Base-by-base conservation (phyloP, 371 early-diverging fungal genomes). In the Haplosporangium sp. region DNA sequence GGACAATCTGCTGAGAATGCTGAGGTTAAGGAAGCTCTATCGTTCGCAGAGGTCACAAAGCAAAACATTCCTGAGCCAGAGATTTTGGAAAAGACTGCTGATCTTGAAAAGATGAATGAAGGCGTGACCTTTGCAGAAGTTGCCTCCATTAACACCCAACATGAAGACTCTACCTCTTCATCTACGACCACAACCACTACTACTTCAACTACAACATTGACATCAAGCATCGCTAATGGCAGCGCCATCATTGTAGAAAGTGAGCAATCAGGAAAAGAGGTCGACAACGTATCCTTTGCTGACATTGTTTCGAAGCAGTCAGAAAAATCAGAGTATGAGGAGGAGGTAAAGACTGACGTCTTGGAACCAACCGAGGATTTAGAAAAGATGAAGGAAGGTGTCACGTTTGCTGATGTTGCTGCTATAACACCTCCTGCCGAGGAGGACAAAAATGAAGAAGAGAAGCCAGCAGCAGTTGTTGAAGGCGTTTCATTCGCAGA, bases 41-140 rank as follows among this genome's bases (percentile, higher is more conserved):
- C 79, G 7, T 79, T 74, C 47, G 79, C 79, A 20, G 74, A 57
- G 34, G 63, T 74, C 2, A 71, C 67, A n/a, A 62, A 60, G 7
- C 67, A 56, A 40, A 45, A 71, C 65, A 56, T 65, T 59, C 42
- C 48, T 3, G 52, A 71, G 35, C 53, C 67, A 8, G 63, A 68
- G 58, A 20, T 77, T 15, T 48, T 72, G 65, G 69, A 55, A 38
- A 56, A 44, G 13, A 78, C 74, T 2, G 71, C 60, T 53, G 74
- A 73, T 60, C 59, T 73, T 55, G 71, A 73, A 63, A 73, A 71
- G 74, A 69, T 77, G 77, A 72, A 72, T 69, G 77, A 68, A 47
- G 77, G 77, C 39, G 17, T 69, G 11, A 65, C 73, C 7, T 77
- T 69, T 48, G 78, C 72, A 3, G 69, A 67, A 4, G 65, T 68